Conservation (phyloP, 371 early-diverging fungal species). For the Syncephalastrum monosporum region DNA sequence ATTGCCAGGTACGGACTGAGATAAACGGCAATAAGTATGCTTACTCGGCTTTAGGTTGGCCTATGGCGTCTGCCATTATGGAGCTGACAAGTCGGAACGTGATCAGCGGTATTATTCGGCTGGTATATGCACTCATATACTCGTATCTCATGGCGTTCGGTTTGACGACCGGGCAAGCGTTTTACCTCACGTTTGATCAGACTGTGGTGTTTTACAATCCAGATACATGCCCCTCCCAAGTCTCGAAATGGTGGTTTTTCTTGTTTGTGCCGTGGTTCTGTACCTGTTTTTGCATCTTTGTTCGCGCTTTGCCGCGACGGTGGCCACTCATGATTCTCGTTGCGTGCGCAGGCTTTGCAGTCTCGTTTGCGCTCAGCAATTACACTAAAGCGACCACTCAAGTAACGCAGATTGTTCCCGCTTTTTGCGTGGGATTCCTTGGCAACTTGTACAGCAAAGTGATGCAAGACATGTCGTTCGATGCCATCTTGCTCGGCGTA, state of each 20-base stretch:
- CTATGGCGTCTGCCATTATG: constrained; percentile 43
- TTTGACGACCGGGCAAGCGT: constrained; percentile 57
- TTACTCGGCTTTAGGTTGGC: background rate
- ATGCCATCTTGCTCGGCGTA: constrained; percentile 31
- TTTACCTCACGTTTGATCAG: constrained; percentile 24
- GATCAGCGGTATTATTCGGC: constrained; percentile 70
- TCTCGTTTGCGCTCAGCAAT: constrained; percentile 11
- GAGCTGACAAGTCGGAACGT: constrained; percentile 77
- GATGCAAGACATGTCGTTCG: constrained; percentile 32
- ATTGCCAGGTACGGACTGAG: constrained; percentile 49
- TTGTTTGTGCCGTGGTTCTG: constrained; percentile 16
- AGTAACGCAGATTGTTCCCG: background rate
- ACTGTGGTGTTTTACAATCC: constrained; percentile 10
- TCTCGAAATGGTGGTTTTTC: constrained; percentile 15
- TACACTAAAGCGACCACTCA: constrained; percentile 10
- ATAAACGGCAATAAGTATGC: background rate
- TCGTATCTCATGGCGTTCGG: constrained; percentile 71
- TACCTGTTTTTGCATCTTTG: constrained; percentile 13
- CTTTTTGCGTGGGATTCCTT: constrained; percentile 10
- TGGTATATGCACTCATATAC: constrained; percentile 66
- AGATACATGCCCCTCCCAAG: background rate
- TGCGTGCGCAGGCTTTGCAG: constrained; percentile 18
- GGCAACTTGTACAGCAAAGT: constrained; percentile 38
- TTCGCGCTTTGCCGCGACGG: constrained; percentile 13
- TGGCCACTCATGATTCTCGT: constrained; percentile 15